These are phyloP conservation scores for Mycosarcoma mackinlayi DNA, from an alignment of 1,284 basidiomycete genomes.

Conservation along the genomic window DNA sequence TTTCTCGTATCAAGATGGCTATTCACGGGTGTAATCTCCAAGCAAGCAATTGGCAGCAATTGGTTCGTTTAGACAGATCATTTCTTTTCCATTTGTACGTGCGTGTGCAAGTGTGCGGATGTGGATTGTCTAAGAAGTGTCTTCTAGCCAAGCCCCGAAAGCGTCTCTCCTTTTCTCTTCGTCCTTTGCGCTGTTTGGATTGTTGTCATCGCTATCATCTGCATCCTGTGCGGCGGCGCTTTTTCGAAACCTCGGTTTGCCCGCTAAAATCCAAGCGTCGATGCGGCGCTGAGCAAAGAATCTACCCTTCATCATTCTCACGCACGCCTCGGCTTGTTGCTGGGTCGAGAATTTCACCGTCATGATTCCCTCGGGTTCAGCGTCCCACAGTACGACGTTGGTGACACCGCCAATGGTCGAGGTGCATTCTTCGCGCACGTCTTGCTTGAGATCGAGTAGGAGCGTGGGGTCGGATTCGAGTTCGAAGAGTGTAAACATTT, in stretches of 20 bases:
- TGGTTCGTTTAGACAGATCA: no score
- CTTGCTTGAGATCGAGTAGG: constrained; percentile 91
- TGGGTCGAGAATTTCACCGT: constrained; percentile 93
- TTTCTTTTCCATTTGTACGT: no score
- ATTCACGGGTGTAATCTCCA: not conserved
- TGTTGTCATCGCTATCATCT: constrained; percentile 24
- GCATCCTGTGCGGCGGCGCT: constrained; percentile 65
- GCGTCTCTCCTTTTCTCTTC: constrained; percentile 20
- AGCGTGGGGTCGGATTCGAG: constrained; percentile 87
- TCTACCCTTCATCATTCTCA: constrained; percentile 94
- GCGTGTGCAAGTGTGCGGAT: no score
- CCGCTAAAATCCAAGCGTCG: constrained; percentile 82
- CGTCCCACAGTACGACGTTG: constrained; percentile 95
- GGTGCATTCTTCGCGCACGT: constrained; percentile 93
- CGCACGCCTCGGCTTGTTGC: constrained; percentile 86
- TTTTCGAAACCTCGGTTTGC: constrained; percentile 83
- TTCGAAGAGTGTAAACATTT: constrained; percentile 92
- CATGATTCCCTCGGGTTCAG: constrained; percentile 93
- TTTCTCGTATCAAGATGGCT: not conserved
- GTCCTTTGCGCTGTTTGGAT: constrained; percentile 10
- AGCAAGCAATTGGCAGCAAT: not conserved
- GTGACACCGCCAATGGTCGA: constrained; percentile 88
- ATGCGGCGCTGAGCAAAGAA: constrained; percentile 88
- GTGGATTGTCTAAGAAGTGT: not conserved
- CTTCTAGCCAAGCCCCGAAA: constrained; percentile 29